Base-by-base conservation (phyloP, 208 protist genomes). In the Crithidia sp. region DNA sequence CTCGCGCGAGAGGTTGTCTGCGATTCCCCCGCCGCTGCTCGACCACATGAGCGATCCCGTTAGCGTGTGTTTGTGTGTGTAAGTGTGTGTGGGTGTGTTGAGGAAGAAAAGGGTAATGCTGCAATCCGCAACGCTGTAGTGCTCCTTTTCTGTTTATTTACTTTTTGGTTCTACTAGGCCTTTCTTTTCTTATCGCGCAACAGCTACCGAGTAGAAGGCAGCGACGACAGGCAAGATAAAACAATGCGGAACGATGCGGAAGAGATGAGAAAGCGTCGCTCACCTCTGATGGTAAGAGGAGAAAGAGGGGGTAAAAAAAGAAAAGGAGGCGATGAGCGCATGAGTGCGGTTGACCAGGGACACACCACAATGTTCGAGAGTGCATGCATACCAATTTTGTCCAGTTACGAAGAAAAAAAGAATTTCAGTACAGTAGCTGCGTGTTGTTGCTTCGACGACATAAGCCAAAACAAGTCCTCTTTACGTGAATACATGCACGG, bases 1-100 rank as follows among this genome's bases (percentile, higher is more conserved):
- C 44, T 74, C 53, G 3, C 44, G 47, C 16, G 61, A 74, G 13
- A 74, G 52, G 68, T 67, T 66, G 50, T 74, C 67, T 10, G 68
- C 62, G 6, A 70, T 64, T 5, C 47, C 44, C 9, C 47, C 44
- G 3, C 52, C 62, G 41, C 44, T 28, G 59, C 53, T 13, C 5
- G n/a, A 10, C 45, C 49, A 73, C 68, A 66, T 57, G 41, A 19
- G 17, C 16, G 0, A 7, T 13, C 36, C 19, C 7, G 61, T 66
- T 37, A 49, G 16, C 47, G 13, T 68, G 49, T 68, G 13, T 68
- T 6, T 68, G 4, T 43, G 16, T 52, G 63, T 62, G 54, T 52
- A 2, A 28, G 67, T 62, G 40, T 71, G 12, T 39, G 55, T 71
- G 12, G 1, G 55, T 61, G 44, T 10, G n/a, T 56, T 3, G 17